Conservation (phyloP, 306 rosid species). For the Dicorynia guianensis region DNA sequence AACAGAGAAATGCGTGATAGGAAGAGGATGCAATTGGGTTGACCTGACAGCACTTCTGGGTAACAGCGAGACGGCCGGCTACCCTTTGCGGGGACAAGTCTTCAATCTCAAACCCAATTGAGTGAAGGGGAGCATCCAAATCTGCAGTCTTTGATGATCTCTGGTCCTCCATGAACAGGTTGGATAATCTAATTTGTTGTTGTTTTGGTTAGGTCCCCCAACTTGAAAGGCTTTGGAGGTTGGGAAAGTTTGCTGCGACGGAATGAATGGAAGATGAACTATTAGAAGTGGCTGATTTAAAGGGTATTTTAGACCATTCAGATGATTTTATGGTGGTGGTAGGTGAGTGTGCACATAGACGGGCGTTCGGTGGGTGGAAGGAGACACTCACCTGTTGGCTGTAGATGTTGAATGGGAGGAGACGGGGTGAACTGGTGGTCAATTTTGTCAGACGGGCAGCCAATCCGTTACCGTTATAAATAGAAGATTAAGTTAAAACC, state of each 20-base stretch:
- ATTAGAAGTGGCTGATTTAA: neutral
- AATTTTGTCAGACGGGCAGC: neutral
- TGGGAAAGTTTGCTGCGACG: neutral
- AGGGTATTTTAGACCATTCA: constrained; percentile 22
- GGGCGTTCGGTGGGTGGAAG: neutral
- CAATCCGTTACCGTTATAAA: neutral
- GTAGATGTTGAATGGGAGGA: too few species aligned
- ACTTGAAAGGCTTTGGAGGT: neutral
- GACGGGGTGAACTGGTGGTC: neutral
- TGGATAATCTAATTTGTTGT: too few species aligned
- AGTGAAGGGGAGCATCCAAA: constrained; percentile 67
- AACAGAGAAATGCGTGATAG: neutral
- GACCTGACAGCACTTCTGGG: constrained; percentile 79
- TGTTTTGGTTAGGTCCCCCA: neutral
- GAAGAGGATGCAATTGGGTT: neutral
- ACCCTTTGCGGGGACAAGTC: constrained; percentile 62
- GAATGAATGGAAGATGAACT: neutral
- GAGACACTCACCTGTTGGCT: too few species aligned
- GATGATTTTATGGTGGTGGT: neutral
- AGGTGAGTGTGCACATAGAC: neutral
- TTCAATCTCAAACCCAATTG: constrained; percentile 66
- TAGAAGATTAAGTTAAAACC: too few species aligned
- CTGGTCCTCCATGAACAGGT: constrained; percentile 40
- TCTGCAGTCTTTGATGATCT: constrained; percentile 45
- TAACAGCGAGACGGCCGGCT: constrained; percentile 71